Conservation (phyloP, 192 early-diverging fungal genomes). For the Thoreauomyces humboldtii region DNA sequence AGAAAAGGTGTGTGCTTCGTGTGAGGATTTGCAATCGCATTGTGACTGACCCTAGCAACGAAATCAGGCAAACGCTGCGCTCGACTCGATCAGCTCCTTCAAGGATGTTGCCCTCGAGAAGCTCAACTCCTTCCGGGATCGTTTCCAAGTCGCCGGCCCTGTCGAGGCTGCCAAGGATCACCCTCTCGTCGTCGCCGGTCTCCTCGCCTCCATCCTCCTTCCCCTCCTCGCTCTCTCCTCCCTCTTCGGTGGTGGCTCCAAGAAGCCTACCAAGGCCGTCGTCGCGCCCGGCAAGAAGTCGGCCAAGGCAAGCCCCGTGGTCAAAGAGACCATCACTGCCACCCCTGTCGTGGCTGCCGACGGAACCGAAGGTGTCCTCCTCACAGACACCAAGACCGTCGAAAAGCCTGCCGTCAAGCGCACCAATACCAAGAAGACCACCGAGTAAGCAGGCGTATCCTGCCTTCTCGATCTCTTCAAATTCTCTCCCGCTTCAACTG, state of each 20-base stretch:
- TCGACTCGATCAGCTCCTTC: too few relatives aligned
- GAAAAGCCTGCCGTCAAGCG: too few relatives aligned
- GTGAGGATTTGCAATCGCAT: too few relatives aligned
- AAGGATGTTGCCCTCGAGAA: slow-evolving; percentile 6
- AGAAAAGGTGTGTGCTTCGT: slow-evolving; percentile 24
- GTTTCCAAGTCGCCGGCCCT: slow-evolving; percentile 27
- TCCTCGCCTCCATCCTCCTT: slow-evolving; percentile 16
- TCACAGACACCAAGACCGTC: background rate
- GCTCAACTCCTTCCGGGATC: slow-evolving; percentile 25
- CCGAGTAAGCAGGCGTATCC: too few relatives aligned
- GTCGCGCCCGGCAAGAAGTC: background rate
- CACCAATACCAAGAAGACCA: too few relatives aligned
- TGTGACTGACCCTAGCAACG: too few relatives aligned
- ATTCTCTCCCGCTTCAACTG: too few relatives aligned
- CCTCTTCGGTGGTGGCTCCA: slow-evolving; percentile 3
- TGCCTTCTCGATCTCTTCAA: too few relatives aligned
- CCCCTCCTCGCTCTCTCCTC: slow-evolving; percentile 5
- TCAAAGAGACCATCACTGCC: too few relatives aligned
- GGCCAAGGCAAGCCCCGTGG: too few relatives aligned
- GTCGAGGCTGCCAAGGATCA: slow-evolving; percentile 39
- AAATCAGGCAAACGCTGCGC: too few relatives aligned
- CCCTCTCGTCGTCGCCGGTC: slow-evolving; percentile 34
- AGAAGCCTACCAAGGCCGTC: background rate
- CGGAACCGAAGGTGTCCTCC: background rate
- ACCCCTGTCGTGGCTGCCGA: background rate